Evolutionary conservation across 2,329 filamentous ascomycete genomes (phyloP), one percentile per base, ranked within the genome.

Genomic region (Fusarium sp.): DNA sequence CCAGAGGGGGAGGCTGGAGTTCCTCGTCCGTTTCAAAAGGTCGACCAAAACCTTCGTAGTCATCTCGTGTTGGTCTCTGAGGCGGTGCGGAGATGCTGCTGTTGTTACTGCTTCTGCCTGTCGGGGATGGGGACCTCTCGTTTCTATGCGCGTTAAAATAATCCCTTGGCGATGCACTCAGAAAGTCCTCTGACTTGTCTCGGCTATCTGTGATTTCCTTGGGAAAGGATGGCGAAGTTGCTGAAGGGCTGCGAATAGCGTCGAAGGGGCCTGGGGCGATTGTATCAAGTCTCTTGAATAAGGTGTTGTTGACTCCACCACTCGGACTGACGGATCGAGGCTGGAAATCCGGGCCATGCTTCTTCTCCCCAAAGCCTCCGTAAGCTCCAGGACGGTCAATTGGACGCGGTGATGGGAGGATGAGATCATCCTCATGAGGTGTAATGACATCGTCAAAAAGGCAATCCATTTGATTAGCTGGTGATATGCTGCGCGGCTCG

Each of bases 231-330:
- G 81, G 80, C 15, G 75, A 72, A n/a, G 68, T 70, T 26, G 68
- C 58, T 5, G 78, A 74, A 30, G 77, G 73, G 39, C 78, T 79
- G 68, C 79, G 78, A 65, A 74, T 78, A 32, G 83, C 76, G 66
- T 89, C 87, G 71, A 92, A 92, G 0, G 90, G 90, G 0, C 89
- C 90, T 2, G 90, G 87, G 2, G 87, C 83, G 72, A 92, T 90
- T 10, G 81, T 84, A 68, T 92, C 86, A 83, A 92, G 87, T 51
- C 88, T 85, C 65, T 87, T 84, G 70, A 91, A 73, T 28, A 92
- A 72, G 37, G 74, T 81, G 7, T 76, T 68, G 46, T 72, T 71
- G 28, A 68, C 45, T 48, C 58, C 50, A 22, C 65, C 66, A 17
- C 60, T 71, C 41, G 75, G 69, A 37, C 71, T 71, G 35, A 68